Evolutionary conservation across 2,329 filamentous ascomycete species (phyloP), one percentile per base, ranked within the genome.

Genomic region (Aspergillus sp.): DNA sequence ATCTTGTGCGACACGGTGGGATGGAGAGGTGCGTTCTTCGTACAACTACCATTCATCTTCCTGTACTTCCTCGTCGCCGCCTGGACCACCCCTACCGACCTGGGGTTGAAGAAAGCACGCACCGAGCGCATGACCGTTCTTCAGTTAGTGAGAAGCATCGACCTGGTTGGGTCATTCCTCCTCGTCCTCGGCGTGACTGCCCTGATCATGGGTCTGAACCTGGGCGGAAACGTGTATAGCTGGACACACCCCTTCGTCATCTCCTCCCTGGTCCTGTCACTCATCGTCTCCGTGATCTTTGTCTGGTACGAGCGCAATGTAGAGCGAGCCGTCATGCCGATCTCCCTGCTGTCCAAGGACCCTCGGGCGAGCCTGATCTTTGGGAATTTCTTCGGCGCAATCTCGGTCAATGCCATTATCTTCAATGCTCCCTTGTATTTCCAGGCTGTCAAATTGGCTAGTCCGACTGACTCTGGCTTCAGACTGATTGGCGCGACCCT

Each of bases 381-480:
- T 58, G 74, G 75, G 52, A 81, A 79, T 56, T 80, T 80, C 60
- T 79, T 81, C 55, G 74, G 74, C 0, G 65, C 72, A 5, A 68
- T 81, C 14, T 74, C 76, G 1, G 68, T 79, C 53, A 78, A 80
- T 55, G 78, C 77, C 2, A 82, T 88, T 57, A 73, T 88, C 14
- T 89, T 89, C 71, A 86, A 86, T 62, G 83, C 83, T 5, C 88
- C 88, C 0, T 75, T 92, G 7, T 92, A 86, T 74, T 91, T 89
- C 72, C 87, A 90, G 66, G 86, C 85, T 35, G 87, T 90, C 22
- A 83, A 89, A 45, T 78, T 88, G 47, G 84, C 86, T 52, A 81
- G 79, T 5, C 85, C 88, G 14, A 90, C 88, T 0, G 75, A 79
- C 20, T 89, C 88, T 0, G 88, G 88, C n/a, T 80, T 90, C 24